Evolutionary conservation across 1,139 yeast species (phyloP).

Genomic region (Magnusiomyces fungicola): DNA sequence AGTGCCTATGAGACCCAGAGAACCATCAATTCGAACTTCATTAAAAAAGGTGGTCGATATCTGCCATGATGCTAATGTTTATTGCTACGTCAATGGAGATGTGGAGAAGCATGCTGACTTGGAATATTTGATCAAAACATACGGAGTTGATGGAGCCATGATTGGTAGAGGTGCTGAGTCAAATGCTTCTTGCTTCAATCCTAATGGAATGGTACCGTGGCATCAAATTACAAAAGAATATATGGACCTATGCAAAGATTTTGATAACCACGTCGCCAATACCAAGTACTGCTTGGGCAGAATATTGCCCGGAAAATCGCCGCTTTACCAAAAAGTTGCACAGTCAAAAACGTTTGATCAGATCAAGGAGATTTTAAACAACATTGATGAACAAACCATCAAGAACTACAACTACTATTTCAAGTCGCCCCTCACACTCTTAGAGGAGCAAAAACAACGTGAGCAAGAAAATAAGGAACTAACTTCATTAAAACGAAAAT

Average conservation of each 20-base stretch:
- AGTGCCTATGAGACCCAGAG: conserved; percentile 81
- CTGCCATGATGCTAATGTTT: conserved; percentile 57
- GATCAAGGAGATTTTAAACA: conserved; percentile 9
- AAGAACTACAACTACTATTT: not conserved
- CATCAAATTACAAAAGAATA: conserved; percentile 48
- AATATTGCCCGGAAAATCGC: conserved; percentile 72
- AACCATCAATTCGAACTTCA: conserved; percentile 56
- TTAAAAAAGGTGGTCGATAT: conserved; percentile 53
- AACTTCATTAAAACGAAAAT: too few species aligned
- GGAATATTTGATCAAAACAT: conserved; percentile 42
- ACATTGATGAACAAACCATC: not conserved
- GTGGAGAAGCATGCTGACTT: conserved; percentile 52
- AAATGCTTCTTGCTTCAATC: conserved; percentile 69
- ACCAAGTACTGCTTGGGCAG: conserved; percentile 74
- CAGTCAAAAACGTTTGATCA: conserved; percentile 49
- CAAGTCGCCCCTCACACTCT: not conserved
- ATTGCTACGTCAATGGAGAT: conserved; percentile 78
- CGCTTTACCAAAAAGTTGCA: conserved; percentile 50
- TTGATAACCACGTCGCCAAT: conserved; percentile 59
- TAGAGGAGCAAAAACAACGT: too few species aligned
- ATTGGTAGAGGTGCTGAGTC: conserved; percentile 85
- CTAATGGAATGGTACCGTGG: conserved; percentile 41
- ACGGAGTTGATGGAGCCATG: conserved; percentile 75
- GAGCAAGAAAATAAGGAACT: too few species aligned
- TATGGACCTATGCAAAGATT: conserved; percentile 44